Evolutionary conservation across 2,329 filamentous ascomycete species (phyloP), one percentile per base, ranked within the genome.

Genomic region (Ascochyta clinopodiicola): DNA sequence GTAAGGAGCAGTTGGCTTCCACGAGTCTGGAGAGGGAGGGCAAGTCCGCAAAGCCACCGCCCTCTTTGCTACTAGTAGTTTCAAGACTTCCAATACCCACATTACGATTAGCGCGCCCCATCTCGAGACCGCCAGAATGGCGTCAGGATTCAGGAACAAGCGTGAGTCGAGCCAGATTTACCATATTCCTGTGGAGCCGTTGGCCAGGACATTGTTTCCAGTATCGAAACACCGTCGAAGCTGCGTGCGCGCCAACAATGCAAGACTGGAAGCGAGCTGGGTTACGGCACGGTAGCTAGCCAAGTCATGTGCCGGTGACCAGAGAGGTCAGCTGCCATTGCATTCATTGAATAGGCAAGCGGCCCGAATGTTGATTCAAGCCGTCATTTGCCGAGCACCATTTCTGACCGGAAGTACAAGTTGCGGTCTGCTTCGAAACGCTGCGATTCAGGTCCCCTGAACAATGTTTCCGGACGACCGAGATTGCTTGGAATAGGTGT

Each of bases 51-150:
- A 29, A 56, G 35, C 42, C 42, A 46, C 52, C 52, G 52, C 40
- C 59, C 43, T 48, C 45, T 47, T 50, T 19, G 36, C 36, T 46
- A 55, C 44, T 17, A 22, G 24, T 45, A 56, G 46, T 51, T 46
- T 49, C 46, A 47, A 43, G 42, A 29, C 42, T 27, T 45, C 6
- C 36, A 37, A 56, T 47, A 37, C 43, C 52, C 52, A 46, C 52
- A 43, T 46, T 4, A 19, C 37, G 25, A 38, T 51, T 66, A 68
- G 66, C 58, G 62, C 59, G 49, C 57, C 61, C 49, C 56, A 52
- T 57, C 49, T 44, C 43, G 63, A 57, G 63, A 60, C 64, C 53
- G 59, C 60, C 55, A 60, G 44, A 57, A 64, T 64, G 56, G 64
- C 61, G 59, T 64, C 62, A 66, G 60, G 60, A 60, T 63, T 60